Evolutionary conservation across 2,329 filamentous ascomycete species (phyloP).

Genomic region (Ophiostoma quercus): DNA sequence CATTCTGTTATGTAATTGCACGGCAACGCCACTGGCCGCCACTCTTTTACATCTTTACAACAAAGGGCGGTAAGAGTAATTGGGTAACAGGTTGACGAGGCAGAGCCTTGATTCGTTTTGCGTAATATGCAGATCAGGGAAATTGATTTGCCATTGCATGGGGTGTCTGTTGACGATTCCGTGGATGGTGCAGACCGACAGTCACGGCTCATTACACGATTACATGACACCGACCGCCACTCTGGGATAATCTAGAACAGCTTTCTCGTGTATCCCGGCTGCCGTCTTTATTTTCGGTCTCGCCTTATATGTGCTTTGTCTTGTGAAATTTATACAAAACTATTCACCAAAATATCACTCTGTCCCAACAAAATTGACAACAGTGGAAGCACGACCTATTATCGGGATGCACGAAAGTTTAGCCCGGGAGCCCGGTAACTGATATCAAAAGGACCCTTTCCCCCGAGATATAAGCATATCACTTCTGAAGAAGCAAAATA

Average conservation of each 20-base stretch:
- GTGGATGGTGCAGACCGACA: not conserved
- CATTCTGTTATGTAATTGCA: slow-evolving; percentile 13
- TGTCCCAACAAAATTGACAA: not conserved
- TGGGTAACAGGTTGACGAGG: not conserved
- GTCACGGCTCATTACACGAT: not conserved
- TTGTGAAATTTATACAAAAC: not conserved
- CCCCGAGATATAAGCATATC: not conserved
- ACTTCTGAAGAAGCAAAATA: too few species aligned
- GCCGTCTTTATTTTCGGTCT: not conserved
- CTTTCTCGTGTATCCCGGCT: not conserved
- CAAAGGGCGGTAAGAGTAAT: not conserved
- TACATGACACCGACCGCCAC: not conserved
- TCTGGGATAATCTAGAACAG: not conserved
- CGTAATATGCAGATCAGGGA: not conserved
- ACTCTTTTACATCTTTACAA: not conserved
- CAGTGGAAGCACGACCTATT: not conserved
- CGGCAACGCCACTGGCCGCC: slow-evolving; percentile 11
- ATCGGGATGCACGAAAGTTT: not conserved
- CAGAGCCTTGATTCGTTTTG: not conserved
- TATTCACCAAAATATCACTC: too few species aligned
- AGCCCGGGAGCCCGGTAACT: not conserved
- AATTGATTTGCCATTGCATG: not conserved
- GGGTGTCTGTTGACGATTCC: not conserved
- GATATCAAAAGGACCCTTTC: not conserved
- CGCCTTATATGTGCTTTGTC: not conserved